Evolutionary conservation across 257 asterid species (phyloP), one percentile per base, ranked within the genome.

Genomic region (Jacaranda copaia): DNA sequence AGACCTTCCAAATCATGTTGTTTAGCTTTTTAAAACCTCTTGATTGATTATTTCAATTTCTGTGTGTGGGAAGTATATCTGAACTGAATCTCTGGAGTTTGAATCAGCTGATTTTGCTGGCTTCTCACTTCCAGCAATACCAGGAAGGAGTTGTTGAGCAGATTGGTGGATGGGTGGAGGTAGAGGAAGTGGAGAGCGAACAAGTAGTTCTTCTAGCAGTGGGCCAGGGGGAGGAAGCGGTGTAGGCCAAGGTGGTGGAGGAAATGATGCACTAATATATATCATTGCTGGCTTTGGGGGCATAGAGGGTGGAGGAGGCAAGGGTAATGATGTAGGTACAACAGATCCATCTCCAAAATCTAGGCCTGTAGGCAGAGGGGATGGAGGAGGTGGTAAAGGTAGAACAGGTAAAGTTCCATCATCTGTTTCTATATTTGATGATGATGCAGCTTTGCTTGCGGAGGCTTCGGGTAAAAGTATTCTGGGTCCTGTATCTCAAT

Each of bases 281-380:
- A 79, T 53, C 59, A 55, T 46, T 57, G 83, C 78, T 67, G 91
- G 90, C 60, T 87, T 86, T 61, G 87, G 84, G 13, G 94, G 91
- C 85, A 91, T 55, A 40, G 92, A 91, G 20, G 95, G 94, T 68
- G 91, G 93, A 53, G 97, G 90, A 8, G 91, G 92, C 79, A 87
- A 76, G 75, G 94, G 89, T 83, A 89, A 77, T 61, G 89, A 82
- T 68, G 81, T 73, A 53, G 92, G 90, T 55, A 84, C 32, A 38
- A 63, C 45, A 40, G 87, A 77, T 58, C 70, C 87, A 84, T 84
- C 91, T 74, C 80, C 87, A 74, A 88, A 74, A 63, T 84, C 89
- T 42, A 58, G 40, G 62, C 85, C 89, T 20, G 84, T 79, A 40
- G 78, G 91, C 61, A 84, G 45, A 52, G 91, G 89, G 45, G 90